Evolutionary conservation across 2,329 filamentous ascomycete genomes (phyloP), one percentile per base, ranked within the genome.

Genomic region (Stachybotrys chartarum): DNA sequence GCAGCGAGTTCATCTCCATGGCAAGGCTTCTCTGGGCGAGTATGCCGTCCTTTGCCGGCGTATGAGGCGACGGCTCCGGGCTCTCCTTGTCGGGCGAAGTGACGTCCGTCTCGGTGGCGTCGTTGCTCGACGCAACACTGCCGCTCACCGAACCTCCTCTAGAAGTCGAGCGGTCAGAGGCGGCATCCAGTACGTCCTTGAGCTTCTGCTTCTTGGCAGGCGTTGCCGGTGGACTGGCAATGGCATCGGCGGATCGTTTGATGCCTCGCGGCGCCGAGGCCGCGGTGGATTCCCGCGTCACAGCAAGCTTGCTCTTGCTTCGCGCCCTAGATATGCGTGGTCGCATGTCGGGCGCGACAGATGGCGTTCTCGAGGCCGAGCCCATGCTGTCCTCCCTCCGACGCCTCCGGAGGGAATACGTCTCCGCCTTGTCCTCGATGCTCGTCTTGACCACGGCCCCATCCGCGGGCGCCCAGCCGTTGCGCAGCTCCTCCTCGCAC

Each of bases 391-490:
- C 78, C 31, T 79, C 80, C 56, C 81, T 70, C 60, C 78, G 70
- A 58, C 81, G 73, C 30, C 77, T 73, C 6, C 83, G 78, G n/a
- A 86, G 68, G 3, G 78, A 80, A 60, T 86, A 86, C 1, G 75
- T 76, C 47, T 79, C 77, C 0, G 66, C 55, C 6, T 61, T 62
- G 48, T 80, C 76, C 62, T 87, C 82, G 30, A 87, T 78, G 62
- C 77, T 81, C 58, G 68, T 75, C 63, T 72, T 75, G 30, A 81
- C 71, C 1, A 72, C 72, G 14, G 74, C 75, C 0, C 72, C 76
- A 5, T 77, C 76, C 14, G 74, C 74, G 0, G 76, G 80, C 44
- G 83, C 81, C 95, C 95, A 99, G 1, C 94, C 94, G 68, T 97
- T 97, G 54, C 81, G 79, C 56, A 83, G 75, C 3, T 78, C 75